Evolutionary conservation across 805 yeast genomes (phyloP), one percentile per base, ranked within the genome.

Genomic region (Saccharomyces paradoxus): DNA sequence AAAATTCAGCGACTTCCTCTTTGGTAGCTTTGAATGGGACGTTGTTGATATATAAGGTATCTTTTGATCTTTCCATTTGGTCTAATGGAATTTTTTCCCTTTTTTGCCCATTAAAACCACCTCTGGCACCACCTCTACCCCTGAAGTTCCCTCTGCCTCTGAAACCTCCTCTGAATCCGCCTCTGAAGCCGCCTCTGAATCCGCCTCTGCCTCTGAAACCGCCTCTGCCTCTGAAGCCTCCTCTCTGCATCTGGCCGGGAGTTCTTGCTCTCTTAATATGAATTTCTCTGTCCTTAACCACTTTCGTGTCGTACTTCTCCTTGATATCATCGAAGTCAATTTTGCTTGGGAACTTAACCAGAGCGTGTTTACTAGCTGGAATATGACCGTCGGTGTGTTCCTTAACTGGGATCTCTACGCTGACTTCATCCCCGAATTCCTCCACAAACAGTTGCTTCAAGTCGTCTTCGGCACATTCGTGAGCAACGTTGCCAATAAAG

Each of bases 31-130:
- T 78, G 55, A 87, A 89, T 55, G 83, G 87, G 55, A 82, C 74
- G 60, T 81, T 83, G 55, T 83, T 81, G 55, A 87, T 76, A 58
- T 83, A 81, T 41, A 87, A 73, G 60, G 86, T 86, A 59, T 83
- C 71, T 3, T 57, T 64, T 14, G 77, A 72, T 63, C 71, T 71
- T 49, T 65, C 71, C 65, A 74, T 71, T 59, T 72, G 67, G 41
- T 69, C 73, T 54, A 74, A 67, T 54, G 72, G 70, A 29, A 70
- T 58, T 52, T 62, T 73, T 51, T 67, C 71, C 56, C 63, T 67
- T 55, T 55, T 62, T 50, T 64, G 63, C 1, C 63, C 67, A 31
- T 63, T 60, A 22, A 61, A 59, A 21, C 62, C 63, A 17, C 61
- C 57, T 50, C 60, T 58, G 22, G 55, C 55, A 49, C 60, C 58